Base-by-base conservation (phyloP, 2,329 filamentous ascomycete species). In the Talaromyces sp. region DNA sequence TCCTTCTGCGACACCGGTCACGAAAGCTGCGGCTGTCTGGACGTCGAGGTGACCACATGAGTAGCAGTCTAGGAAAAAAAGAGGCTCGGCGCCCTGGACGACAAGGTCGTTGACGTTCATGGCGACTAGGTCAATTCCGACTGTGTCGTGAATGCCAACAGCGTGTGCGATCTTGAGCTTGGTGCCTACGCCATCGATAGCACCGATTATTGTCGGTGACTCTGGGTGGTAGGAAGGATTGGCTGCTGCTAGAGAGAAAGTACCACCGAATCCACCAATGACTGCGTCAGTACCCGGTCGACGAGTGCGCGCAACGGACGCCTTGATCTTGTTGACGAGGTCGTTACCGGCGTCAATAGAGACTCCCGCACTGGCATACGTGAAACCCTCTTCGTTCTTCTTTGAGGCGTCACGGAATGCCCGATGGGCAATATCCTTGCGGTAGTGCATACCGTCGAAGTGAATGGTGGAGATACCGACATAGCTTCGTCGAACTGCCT, bases 31-130 rank as follows among this genome's bases (percentile, higher is more conserved):
- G 0, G 93, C 92, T 4, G 87, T 88, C 43, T 88, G 83, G 9
- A 94, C 86, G 70, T 96, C 88, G 24, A 99, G 86, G 76, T 90
- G 90, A 77, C 91, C 93, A 84, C 93, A 97, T 67, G 93, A 94
- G 79, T 96, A 97, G 85, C 96, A 98, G 82, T 99, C 95, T 68
- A 98, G 88, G 85, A 99, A 98, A 84, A 95, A 95, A 69, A 98
- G 84, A 2, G 95, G 93, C 71, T 95, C 92, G 13, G 95, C 95
- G 63, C 95, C 95, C 81, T 98, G 93, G 9, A 98, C 95, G 60
- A 99, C 89, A 0, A 99, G 85, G 74, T 99, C 95, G 78, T 99
- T 99, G 75, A 98, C 95, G 77, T 97, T 98, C 94, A 98, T 98
- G 70, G 95, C 95, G 3, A 99, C 95, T 41, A 99, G 86, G 76